A percentile compares a stretch with the other conserved stretches of the same genome.
phyloP scores from a whole-genome alignment of 2,329 filamentous ascomycete species.

The Ceratocystis destructans region DNA sequence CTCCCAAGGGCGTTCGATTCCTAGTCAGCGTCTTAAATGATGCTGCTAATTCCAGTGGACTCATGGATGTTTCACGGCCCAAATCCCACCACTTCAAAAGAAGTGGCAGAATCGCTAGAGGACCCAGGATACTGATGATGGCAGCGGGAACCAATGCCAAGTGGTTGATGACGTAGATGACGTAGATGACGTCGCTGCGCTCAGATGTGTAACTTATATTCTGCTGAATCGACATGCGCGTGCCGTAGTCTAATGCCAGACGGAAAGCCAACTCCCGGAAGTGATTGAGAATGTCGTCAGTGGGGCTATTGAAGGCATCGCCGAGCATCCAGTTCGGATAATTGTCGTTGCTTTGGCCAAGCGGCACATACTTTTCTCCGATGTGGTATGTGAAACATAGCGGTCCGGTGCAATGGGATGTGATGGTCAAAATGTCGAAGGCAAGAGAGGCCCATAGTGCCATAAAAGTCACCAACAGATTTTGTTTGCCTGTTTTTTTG shows the following conservation, averaged over 20 bases:
- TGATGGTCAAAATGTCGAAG: too few species aligned
- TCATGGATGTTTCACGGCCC: background rate
- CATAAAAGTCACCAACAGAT: background rate
- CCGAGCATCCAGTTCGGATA: background rate
- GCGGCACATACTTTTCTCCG: background rate
- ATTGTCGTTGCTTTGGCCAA: background rate
- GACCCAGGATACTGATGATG: background rate
- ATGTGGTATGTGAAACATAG: background rate
- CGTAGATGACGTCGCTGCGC: background rate
- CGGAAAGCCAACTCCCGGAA: background rate
- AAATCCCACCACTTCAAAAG: background rate
- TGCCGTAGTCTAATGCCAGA: background rate
- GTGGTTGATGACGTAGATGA: constrained; percentile 1
- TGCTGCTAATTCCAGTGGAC: background rate
- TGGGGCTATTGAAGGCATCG: background rate
- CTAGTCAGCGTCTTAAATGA: background rate
- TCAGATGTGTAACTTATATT: background rate
- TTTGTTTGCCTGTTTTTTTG: background rate
- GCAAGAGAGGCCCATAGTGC: background rate
- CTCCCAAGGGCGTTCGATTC: background rate
- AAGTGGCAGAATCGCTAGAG: background rate
- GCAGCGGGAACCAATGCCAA: background rate
- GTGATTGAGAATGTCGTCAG: background rate
- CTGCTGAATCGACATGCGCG: background rate
- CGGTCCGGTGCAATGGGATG: background rate